Conservation (phyloP, 306 rosid species). For the Lablab purpureus region DNA sequence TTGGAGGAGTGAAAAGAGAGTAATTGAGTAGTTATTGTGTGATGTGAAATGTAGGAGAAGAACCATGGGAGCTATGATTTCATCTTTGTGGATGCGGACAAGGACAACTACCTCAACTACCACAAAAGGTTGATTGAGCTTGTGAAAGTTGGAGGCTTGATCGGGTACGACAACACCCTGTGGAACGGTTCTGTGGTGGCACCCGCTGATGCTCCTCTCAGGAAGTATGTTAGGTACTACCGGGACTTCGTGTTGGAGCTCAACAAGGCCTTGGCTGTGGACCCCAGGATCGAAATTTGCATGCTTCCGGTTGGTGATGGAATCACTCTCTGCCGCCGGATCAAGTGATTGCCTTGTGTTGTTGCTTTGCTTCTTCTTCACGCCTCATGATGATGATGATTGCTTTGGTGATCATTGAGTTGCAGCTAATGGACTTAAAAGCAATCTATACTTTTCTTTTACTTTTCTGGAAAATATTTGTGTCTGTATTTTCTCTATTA, state of each 20-base stretch:
- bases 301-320: conserved; percentile 95
- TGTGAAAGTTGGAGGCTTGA: conserved; percentile 83
- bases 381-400: background rate
- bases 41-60: conserved; percentile 59
- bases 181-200: conserved; percentile 97
- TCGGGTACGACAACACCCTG: conserved; percentile 92
- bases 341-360: conserved; percentile 48
- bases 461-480: background rate
- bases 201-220: conserved; percentile 82
- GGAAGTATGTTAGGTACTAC: conserved; percentile 90
- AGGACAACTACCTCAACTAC: conserved; percentile 92
- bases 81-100: conserved; percentile 90
- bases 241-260: conserved; percentile 88
- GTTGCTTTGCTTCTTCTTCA: conserved; percentile 1
- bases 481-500: conserved; percentile 29
- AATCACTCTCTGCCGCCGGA: conserved; percentile 87
- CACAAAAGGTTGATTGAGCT: conserved; percentile 85
- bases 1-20: background rate
- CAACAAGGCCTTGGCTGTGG: conserved; percentile 82
- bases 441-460: background rate
- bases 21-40: background rate
- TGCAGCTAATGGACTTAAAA: conserved; percentile 7
- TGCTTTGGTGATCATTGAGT: background rate
- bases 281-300: conserved; percentile 90
- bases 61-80: conserved; percentile 79